Base-by-base conservation (phyloP, 371 early-diverging fungal species). In the Rhizopus arrhizus region DNA sequence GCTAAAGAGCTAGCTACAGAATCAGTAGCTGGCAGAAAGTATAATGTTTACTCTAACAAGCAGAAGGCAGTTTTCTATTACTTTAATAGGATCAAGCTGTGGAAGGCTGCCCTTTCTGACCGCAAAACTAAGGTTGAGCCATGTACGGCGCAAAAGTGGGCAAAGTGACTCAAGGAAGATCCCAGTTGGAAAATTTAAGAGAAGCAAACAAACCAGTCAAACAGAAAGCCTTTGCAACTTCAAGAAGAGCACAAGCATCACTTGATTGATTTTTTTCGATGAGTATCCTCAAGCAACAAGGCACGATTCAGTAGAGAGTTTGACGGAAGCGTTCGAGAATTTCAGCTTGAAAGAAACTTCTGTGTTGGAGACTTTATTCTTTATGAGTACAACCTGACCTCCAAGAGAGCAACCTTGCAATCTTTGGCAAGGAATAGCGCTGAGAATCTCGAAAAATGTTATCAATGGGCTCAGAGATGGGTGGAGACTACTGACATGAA, bases 111-210 rank as follows among this genome's bases (percentile, higher is more conserved):
- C 5, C 22, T 45, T 29, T 54, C 53, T 16, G 53, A 32, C 12
- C 40, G 49, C 13, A 43, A 51, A 12, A 47, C 45, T 5, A 13
- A 32, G 28, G 29, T 56, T 53, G 42, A 45, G n/a, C 38, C 28
- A 43, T 60, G 56, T 11, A 59, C 59, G 5, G 59, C 53, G 4
- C 53, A 59, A 28, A 59, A n/a, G 2, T 65, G 56, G 60, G 47
- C 59, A 22, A 59, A 65, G n/a, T 31, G 45, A 38, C 52, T 59
- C n/a, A 59, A 31, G 43, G 57, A 65, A 53, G 60, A 65, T 48
- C 52, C 45, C 5, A 16, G 12, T 31, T 65, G 53, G 56, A 46
- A 65, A 13, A 65, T 65, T 9, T 59, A 56, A 7, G 53, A 53
- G n/a, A 63, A 65, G 33, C 52, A 59, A 33, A 65, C 57, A 1